Evolutionary conservation across 371 early-diverging fungal genomes (phyloP).

Genomic region (Blastocladiella emersonii): DNA sequence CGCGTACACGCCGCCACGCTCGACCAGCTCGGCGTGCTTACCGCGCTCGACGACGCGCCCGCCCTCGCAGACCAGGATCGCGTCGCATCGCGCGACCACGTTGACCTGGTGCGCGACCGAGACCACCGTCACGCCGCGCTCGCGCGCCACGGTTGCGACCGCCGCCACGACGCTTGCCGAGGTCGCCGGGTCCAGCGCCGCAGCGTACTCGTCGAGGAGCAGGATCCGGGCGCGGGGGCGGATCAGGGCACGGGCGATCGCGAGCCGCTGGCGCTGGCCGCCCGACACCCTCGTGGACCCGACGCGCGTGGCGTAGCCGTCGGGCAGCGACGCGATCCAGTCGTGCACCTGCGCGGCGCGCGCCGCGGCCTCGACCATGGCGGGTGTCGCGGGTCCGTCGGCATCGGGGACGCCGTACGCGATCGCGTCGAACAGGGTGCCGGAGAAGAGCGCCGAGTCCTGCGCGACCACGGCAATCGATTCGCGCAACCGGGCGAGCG

Average conservation of each 20-base stretch:
- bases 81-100: constrained; percentile 42
- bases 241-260: constrained; percentile 60
- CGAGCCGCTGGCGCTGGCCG: constrained; percentile 66
- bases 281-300: constrained; percentile 60
- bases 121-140: constrained; percentile 39
- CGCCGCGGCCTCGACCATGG: constrained; percentile 44
- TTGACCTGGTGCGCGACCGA: constrained; percentile 42
- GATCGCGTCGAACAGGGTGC: constrained; percentile 55
- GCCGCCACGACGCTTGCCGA: constrained; percentile 49
- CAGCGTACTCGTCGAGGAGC: constrained; percentile 90
- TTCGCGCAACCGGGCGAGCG: constrained; percentile 36
- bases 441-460: constrained; percentile 46
- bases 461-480: constrained; percentile 73
- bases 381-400: constrained; percentile 20
- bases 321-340: constrained; percentile 51
- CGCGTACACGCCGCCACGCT: constrained; percentile 17
- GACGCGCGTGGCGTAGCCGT: constrained; percentile 19
- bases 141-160: constrained; percentile 25
- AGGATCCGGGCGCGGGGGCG: too few relatives aligned
- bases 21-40: constrained; percentile 16
- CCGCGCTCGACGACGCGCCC: constrained; percentile 20
- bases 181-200: constrained; percentile 79
- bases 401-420: constrained; percentile 37
- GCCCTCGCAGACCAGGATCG: constrained; percentile 24
- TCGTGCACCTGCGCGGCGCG: constrained; percentile 31